Percentiles rank a stretch among this genome's conserved stretches.
These are phyloP conservation scores for Domatiomyces globalis DNA, from an alignment of 2,329 filamentous ascomycete genomes.

Conservation along the genomic window DNA sequence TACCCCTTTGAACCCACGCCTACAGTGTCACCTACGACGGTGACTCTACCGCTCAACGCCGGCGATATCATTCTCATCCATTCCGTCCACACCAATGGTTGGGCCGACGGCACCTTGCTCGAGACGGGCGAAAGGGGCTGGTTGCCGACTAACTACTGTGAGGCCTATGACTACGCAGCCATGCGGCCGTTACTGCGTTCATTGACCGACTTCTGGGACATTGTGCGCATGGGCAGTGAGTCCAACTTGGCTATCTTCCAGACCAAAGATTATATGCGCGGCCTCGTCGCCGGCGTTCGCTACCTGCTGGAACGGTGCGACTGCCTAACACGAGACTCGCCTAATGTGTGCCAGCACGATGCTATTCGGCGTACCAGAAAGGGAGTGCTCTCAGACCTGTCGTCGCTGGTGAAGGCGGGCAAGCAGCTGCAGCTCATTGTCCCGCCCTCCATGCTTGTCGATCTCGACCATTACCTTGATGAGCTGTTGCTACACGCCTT, in stretches of 20 bases:
- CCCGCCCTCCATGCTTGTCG: slow-evolving; percentile 29
- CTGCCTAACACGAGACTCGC: slow-evolving; percentile 71
- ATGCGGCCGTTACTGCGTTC: slow-evolving; percentile 76
- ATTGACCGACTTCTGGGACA: slow-evolving; percentile 81
- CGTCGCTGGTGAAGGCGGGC: slow-evolving; percentile 73
- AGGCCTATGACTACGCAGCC: slow-evolving; percentile 77
- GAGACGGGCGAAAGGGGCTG: slow-evolving; percentile 78
- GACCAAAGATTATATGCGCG: slow-evolving; percentile 87
- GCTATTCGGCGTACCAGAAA: slow-evolving; percentile 68
- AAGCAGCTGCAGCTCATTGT: slow-evolving; percentile 63
- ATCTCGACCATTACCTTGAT: slow-evolving; percentile 65
- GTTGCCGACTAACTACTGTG: slow-evolving; percentile 97
- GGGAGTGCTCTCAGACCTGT: slow-evolving; percentile 75
- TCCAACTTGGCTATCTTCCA: slow-evolving; percentile 67
- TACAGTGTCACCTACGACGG: slow-evolving; percentile 64
- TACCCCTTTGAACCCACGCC: slow-evolving; percentile 78
- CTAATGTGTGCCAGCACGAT: slow-evolving; percentile 60
- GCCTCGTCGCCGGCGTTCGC: slow-evolving; percentile 82
- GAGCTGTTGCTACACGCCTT: slow-evolving; percentile 90
- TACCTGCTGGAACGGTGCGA: slow-evolving; percentile 77
- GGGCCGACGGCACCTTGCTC: slow-evolving; percentile 89
- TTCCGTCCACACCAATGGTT: slow-evolving; percentile 94
- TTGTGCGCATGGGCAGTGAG: slow-evolving; percentile 62
- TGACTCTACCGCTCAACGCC: slow-evolving; percentile 75
- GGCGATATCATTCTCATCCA: slow-evolving; percentile 90